Percentiles rank a stretch among this genome's conserved stretches.
Evolutionary conservation across 306 rosid genomes (phyloP).

Genomic region (Potentilla sterilis): DNA sequence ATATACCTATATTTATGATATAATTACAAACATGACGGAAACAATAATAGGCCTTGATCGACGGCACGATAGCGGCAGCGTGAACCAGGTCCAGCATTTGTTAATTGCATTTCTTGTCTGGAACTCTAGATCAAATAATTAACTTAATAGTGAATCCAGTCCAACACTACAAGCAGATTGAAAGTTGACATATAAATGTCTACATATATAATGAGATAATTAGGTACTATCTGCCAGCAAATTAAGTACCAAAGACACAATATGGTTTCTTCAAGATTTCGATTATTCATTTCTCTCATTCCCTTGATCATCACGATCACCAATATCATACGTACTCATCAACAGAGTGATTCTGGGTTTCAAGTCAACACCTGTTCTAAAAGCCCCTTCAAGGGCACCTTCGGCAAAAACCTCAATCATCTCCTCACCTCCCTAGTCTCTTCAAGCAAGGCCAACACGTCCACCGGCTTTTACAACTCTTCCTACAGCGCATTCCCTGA

Average conservation of each 20-base stretch:
- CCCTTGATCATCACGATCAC: background rate
- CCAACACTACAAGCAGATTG: no score
- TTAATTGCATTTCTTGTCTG: background rate
- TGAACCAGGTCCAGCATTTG: background rate
- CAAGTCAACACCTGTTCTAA: background rate
- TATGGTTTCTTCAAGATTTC: background rate
- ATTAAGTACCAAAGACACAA: background rate
- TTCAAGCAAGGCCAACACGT: background rate
- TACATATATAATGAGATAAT: background rate
- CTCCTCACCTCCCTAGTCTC: background rate
- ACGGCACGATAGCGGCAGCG: no score
- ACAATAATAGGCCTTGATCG: no score
- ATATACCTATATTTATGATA: no score
- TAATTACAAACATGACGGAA: no score
- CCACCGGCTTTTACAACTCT: constrained; percentile 14
- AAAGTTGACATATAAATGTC: no score
- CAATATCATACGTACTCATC: background rate
- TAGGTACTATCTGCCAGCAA: background rate
- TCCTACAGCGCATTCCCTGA: background rate
- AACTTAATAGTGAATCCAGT: no score
- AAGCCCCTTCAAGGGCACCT: background rate
- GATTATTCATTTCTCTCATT: background rate
- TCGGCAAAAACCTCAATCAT: background rate
- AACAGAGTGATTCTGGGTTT: background rate
- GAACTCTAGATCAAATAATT: no score